phyloP scores from a whole-genome alignment of 352 stramenopile genomes.

The Bremia lactucae region DNA sequence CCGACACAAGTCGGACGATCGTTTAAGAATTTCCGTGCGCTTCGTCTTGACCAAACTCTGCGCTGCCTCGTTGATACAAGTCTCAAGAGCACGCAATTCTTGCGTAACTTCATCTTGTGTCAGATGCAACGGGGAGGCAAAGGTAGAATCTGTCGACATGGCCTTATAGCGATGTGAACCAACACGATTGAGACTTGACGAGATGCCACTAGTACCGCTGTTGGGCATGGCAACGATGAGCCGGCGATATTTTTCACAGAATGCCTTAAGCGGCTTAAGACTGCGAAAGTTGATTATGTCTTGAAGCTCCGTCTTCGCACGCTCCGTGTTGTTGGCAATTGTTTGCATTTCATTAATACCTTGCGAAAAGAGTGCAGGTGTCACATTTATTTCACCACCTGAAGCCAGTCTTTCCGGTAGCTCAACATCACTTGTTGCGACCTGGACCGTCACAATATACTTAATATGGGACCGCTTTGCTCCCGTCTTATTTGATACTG shows the following conservation, averaged over 20 bases:
- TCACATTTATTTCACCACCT: constrained; percentile 73
- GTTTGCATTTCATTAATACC: constrained; percentile 94
- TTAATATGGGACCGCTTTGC: constrained; percentile 54
- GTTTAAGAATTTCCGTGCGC: constrained; percentile 75
- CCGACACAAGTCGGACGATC: constrained; percentile 67
- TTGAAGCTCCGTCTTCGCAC: constrained; percentile 81
- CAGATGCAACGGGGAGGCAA: constrained; percentile 39
- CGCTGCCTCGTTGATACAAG: constrained; percentile 58
- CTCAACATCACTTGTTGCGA: constrained; percentile 64
- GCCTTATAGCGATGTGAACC: constrained; percentile 42
- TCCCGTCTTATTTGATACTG: constrained; percentile 46
- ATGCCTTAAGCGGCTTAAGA: constrained; percentile 69
- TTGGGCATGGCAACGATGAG: constrained; percentile 42
- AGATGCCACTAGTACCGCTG: constrained; percentile 22
- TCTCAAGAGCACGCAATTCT: constrained; percentile 53
- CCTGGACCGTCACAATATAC: constrained; percentile 79
- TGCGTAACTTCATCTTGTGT: constrained; percentile 64
- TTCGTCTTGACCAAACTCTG: constrained; percentile 83
- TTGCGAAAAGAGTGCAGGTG: constrained; percentile 81
- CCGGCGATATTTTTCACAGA: constrained; percentile 72
- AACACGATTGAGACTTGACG: constrained; percentile 19
- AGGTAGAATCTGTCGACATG: constrained; percentile 39
- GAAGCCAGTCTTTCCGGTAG: constrained; percentile 54
- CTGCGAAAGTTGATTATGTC: constrained; percentile 87
- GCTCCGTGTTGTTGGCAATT: constrained; percentile 87